A percentile compares a stretch with the other conserved stretches of the same genome.
Evolutionary conservation across 345 rosid genomes (phyloP).

Genomic region (Streptanthus diversifolius): DNA sequence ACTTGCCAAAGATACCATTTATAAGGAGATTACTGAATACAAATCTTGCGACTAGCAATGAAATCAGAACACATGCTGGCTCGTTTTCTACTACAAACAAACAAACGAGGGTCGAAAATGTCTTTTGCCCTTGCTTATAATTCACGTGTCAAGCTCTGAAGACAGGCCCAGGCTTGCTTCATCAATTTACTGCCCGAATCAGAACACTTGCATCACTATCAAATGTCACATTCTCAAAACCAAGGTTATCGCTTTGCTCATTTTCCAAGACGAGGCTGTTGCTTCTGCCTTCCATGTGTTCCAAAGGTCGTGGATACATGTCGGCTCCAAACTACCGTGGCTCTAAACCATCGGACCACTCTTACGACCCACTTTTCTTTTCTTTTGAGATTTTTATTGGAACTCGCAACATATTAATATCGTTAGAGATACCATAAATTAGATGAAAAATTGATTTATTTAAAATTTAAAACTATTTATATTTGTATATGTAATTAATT

Average conservation of each 20-base stretch:
- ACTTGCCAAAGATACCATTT: not conserved
- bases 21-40: not conserved
- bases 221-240: not conserved
- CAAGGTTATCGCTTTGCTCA: not conserved
- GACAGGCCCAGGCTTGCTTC: not conserved
- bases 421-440: not conserved
- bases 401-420: not conserved
- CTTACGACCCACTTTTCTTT: not conserved
- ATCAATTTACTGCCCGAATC: not conserved
- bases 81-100: not conserved
- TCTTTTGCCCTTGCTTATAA: not conserved
- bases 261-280: not conserved
- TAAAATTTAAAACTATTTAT: not conserved
- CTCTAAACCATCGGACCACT: not conserved
- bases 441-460: not conserved
- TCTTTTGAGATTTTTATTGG: not conserved
- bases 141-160: not conserved
- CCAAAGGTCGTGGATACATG: not conserved
- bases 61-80: not conserved
- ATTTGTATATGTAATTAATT: too few relatives aligned
- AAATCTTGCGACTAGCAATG: not conserved
- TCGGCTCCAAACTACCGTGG: conserved; percentile 1
- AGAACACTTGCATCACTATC: not conserved
- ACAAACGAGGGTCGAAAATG: not conserved
- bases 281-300: not conserved